Base-by-base conservation (phyloP, 2,329 filamentous ascomycete species). In the Hymenotorrendiella dingleyae region DNA sequence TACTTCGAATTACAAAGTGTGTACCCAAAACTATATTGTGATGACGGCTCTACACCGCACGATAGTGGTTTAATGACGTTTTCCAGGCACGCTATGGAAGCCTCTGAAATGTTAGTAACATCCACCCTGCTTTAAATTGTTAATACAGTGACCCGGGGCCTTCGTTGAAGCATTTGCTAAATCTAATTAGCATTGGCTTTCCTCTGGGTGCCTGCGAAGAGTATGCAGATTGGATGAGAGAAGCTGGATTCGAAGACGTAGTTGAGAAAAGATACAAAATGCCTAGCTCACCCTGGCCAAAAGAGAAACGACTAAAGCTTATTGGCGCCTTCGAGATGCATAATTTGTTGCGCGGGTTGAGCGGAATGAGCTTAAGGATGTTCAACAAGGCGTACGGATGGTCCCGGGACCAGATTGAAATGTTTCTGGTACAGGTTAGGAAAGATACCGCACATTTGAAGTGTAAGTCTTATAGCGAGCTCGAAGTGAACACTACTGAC, bases 51-150 rank as follows among this genome's bases (percentile, higher is more conserved):
- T 3, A 33, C 46, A 11, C 45, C 51, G 3, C 21, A 42, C 10
- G 37, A 48, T n/a, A 47, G 26, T 12, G 50, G 45, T 4, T 32
- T 55, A 21, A 33, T 40, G 19, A 52, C 52, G 5, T 75, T 71
- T 62, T 60, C 65, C 12, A 53, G 59, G 6, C 65, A 71, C 32
- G 57, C 73, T 19, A 52, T 62, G 4, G 50, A 61, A 2, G 70
- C 71, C 4, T 64, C 63, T 1, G 59, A 57, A 16, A 49, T 53
- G 43, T 45, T 27, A 33, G 24, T n/a, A n/a, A n/a, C n/a, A n/a
- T n/a, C n/a, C n/a, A n/a, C n/a, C n/a, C n/a, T n/a, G n/a, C n/a
- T n/a, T n/a, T n/a, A n/a, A n/a, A n/a, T n/a, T n/a, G n/a, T n/a
- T n/a, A n/a, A n/a, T n/a, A n/a, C n/a, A n/a, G n/a, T n/a, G n/a